phyloP scores from a whole-genome alignment of 192 early-diverging fungal species.

The Coemansia biformis region DNA sequence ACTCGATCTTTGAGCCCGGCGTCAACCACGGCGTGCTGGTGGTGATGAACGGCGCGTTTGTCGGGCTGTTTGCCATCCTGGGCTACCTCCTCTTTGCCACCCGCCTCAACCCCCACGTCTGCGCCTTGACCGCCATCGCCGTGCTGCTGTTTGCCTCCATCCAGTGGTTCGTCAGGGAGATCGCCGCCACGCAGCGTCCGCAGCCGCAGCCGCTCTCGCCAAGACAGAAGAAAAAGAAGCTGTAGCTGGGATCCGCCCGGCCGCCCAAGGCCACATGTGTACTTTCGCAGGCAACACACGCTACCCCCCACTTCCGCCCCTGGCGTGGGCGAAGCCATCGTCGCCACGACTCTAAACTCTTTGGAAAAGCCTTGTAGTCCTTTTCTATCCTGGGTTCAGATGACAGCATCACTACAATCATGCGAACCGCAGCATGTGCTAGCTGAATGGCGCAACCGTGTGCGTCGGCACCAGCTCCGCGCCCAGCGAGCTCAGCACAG shows the following conservation, averaged over 20 bases:
- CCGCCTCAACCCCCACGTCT: conserved; percentile 44
- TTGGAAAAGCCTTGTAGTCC: no score
- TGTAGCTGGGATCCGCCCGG: no score
- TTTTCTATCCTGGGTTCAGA: no score
- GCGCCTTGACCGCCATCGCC: conserved; percentile 33
- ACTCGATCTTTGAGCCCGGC: conserved; percentile 51
- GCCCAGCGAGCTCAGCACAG: conserved; percentile 5
- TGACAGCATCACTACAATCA: no score
- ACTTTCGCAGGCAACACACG: no score
- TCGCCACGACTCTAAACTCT: no score
- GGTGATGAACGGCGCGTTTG: conserved; percentile 47
- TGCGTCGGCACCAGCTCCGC: background rate
- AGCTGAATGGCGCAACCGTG: background rate
- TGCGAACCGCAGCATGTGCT: no score
- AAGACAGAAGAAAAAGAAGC: conserved; percentile 32
- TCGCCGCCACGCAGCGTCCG: conserved; percentile 3
- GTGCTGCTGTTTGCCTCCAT: conserved; percentile 34
- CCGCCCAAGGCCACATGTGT: no score
- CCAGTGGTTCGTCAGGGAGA: conserved; percentile 42
- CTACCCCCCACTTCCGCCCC: no score
- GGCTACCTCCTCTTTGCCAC: conserved; percentile 40
- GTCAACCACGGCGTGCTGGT: conserved; percentile 50
- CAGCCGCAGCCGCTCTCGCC: conserved; percentile 4
- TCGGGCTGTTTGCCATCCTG: conserved; percentile 39
- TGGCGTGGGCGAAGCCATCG: no score